Evolutionary conservation across 169 alveolate genomes (phyloP), one percentile per base, ranked within the genome.

Genomic region (Plasmodium coatneyi): DNA sequence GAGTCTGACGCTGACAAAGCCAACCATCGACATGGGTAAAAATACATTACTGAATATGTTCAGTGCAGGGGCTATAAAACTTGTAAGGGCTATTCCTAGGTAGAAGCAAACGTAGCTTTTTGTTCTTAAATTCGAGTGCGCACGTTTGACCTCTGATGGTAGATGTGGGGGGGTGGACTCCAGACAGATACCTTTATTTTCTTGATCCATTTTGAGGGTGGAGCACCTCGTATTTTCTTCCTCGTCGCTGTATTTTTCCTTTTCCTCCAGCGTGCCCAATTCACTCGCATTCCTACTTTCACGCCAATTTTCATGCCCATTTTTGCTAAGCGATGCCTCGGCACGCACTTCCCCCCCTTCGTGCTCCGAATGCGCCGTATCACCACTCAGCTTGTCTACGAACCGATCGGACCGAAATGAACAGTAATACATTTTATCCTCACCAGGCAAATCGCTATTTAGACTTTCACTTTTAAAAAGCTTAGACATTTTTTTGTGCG

Each of bases 11-110:
- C 92, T 82, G 25, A 82, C 92, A 41, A 82, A 82, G n/a, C 92
- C 92, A 16, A 82, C 92, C 92, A 82, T 82, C 3, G 92, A 82
- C 25, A 80, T 76, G 14, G 92, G 92, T 5, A 82, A 66, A 34
- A 36, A 36, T 7, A 60, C 22, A 36, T 82, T 82, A 22, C 82
- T 82, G 71, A 82, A 82, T 34, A 82, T 54, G 43, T 82, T 82
- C 14, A 82, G 46, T 3, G 81, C 79, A 43, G 92, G 92, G 36
- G 92, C 92, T 5, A 82, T 49, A 6, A 70, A 36, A n/a, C 81
- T 82, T 82, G 92, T 82, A 6, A 82, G 72, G 4, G 71, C 39
- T 30, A 82, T 82, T n/a, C 92, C 92, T 36, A 54, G 32, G 71
- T 82, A 82, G 71, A 82, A 82, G 71, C 71, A 82, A 66, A 30